Evolutionary conservation across 2,329 filamentous ascomycete genomes (phyloP).

Genomic region (Sporothrix phasma): DNA sequence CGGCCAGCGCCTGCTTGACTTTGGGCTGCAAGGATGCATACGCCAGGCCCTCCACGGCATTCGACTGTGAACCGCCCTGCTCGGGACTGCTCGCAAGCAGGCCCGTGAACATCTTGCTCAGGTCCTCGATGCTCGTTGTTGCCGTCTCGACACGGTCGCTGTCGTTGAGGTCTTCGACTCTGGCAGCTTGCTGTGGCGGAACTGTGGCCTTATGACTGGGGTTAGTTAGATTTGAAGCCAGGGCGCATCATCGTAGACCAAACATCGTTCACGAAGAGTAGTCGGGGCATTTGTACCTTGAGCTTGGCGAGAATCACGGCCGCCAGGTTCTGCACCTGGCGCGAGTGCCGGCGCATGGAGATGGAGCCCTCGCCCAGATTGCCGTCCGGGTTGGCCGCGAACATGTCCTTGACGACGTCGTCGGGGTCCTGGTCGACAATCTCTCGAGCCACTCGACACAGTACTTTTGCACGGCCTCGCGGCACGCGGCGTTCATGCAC

Average conservation of each 20-base stretch:
- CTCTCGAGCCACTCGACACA: slow-evolving; percentile 79
- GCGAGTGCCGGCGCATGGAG: slow-evolving; percentile 50
- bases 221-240: slow-evolving; percentile 36
- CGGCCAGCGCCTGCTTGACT: slow-evolving; percentile 71
- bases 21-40: slow-evolving; percentile 80
- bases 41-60: slow-evolving; percentile 81
- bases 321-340: slow-evolving; percentile 53
- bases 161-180: slow-evolving; percentile 22
- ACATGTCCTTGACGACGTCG: slow-evolving; percentile 38
- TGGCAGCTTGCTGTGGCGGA: slow-evolving; percentile 32
- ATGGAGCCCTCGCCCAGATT: slow-evolving; percentile 51
- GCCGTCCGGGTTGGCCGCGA: slow-evolving; percentile 43
- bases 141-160: slow-evolving; percentile 38
- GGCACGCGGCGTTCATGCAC: slow-evolving; percentile 73
- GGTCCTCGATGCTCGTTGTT: slow-evolving; percentile 54
- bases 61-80: slow-evolving; percentile 49
- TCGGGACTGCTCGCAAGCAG: slow-evolving; percentile 44
- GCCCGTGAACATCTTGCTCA: slow-evolving; percentile 53
- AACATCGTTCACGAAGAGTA: too few relatives aligned
- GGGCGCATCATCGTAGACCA: background rate
- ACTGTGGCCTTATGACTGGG: slow-evolving; percentile 41
- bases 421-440: slow-evolving; percentile 65
- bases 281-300: slow-evolving; percentile 42
- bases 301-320: slow-evolving; percentile 69
- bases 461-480: slow-evolving; percentile 74